Evolutionary conservation across 176 grass and related monocot genomes (phyloP), one percentile per base, ranked within the genome.

Genomic region (Sorghum bicolor): DNA sequence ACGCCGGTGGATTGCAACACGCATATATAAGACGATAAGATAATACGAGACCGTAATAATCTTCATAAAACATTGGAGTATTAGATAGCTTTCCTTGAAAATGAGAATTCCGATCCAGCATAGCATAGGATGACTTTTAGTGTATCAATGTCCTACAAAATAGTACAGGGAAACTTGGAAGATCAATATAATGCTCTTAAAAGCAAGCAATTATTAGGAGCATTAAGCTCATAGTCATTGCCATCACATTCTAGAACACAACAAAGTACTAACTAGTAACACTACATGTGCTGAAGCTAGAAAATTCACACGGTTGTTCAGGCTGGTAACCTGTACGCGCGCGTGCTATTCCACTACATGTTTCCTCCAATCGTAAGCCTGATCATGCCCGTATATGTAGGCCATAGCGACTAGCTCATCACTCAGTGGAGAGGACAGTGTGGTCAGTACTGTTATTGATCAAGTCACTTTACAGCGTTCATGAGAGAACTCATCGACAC

Each of bases 371-470:
- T 67, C 30, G 67, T 60, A 68, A 71, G 11, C 71, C 34, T 55
- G 67, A 30, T 47, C 38, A 32, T 10, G 15, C n/a, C 65, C 74
- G 28, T 4, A 5, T 72, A 53, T 4, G 34, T 72, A 53, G 71
- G 7, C 65, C 84, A 37, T 73, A 38, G 38, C 37, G 12, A n/a
- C 39, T 71, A 16, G 69, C 13, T 73, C 14, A 5, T 88, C n/a
- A 77, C 24, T 78, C 41, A 60, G 84, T 74, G 88, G 84, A 83
- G 84, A 83, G 58, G 88, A 83, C 38, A 90, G 70, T 45, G 16
- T 82, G 58, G 12, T 53, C 67, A 10, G 22, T 62, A 90, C 74
- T 86, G 70, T 83, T 90, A 43, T 67, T 83, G 84, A 82, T 90
- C n/a, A 83, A 85, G 55, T 43, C 26, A 69, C 47, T 66, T 79